A percentile compares a stretch with the other conserved stretches of the same genome.
Evolutionary conservation across 1,284 basidiomycete species (phyloP).

Genomic region (Cutaneotrichosporon sp.): DNA sequence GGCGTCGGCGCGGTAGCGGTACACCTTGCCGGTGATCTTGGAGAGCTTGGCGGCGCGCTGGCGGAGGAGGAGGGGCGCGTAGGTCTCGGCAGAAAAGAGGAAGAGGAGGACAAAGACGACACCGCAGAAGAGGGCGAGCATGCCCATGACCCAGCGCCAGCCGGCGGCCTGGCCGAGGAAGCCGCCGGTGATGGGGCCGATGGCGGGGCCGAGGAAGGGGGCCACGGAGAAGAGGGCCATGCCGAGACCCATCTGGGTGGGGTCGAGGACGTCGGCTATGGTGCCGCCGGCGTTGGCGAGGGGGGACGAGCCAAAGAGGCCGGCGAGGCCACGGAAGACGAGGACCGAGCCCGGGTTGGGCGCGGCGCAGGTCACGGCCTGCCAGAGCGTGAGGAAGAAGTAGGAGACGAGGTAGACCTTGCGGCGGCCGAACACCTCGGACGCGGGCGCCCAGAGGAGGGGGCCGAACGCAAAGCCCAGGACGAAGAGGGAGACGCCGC

Average conservation of each 20-base stretch:
- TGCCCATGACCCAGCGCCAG: slow-evolving; percentile 64
- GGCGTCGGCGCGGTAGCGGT: slow-evolving; percentile 55
- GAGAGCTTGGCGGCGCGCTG: slow-evolving; percentile 47
- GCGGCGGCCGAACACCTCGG: slow-evolving; percentile 60
- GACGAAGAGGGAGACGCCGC: slow-evolving; percentile 42
- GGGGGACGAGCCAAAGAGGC: slow-evolving; percentile 51
- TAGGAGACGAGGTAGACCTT: slow-evolving; percentile 64
- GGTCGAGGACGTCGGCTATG: slow-evolving; percentile 47
- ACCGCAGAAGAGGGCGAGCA: slow-evolving; percentile 60
- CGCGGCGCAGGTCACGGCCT: slow-evolving; percentile 36
- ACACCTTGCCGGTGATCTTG: slow-evolving; percentile 53
- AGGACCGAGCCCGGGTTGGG: slow-evolving; percentile 37
- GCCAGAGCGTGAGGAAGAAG: slow-evolving; percentile 45
- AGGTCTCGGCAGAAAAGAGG: slow-evolving; percentile 54
- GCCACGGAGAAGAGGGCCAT: slow-evolving; percentile 32
- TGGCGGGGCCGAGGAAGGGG: slow-evolving; percentile 25
- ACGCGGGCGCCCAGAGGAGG: slow-evolving; percentile 54
- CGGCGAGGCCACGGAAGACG: slow-evolving; percentile 48
- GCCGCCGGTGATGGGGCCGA: slow-evolving; percentile 47
- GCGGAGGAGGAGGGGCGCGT: slow-evolving; percentile 55
- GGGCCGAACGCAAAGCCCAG: slow-evolving; percentile 49
- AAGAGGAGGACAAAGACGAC: slow-evolving; percentile 24
- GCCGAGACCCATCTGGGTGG: slow-evolving; percentile 45
- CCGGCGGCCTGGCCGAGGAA: slow-evolving; percentile 50
- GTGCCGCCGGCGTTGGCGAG: slow-evolving; percentile 52